A percentile compares a stretch with the other conserved stretches of the same genome.
Evolutionary conservation across 352 stramenopile species (phyloP).

Genomic region (Globisporangium spinosum): DNA sequence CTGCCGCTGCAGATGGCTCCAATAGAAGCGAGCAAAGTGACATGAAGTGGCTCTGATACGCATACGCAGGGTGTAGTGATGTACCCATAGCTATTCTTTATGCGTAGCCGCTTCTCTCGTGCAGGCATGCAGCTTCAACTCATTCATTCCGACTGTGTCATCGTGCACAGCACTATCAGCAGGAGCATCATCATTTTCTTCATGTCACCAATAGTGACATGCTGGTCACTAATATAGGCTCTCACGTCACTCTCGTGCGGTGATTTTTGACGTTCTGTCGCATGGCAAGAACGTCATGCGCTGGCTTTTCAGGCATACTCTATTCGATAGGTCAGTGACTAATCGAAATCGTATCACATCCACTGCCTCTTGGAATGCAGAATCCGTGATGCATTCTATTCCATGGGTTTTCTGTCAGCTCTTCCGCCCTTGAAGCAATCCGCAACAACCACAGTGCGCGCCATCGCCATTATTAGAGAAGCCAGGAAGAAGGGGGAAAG

Average conservation of each 20-base stretch:
- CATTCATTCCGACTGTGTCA: too few species aligned
- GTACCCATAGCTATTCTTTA: neutral
- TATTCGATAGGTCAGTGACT: neutral
- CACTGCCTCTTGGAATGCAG: neutral
- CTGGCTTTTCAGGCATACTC: neutral
- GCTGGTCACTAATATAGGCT: neutral
- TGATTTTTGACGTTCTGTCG: neutral
- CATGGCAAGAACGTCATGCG: neutral
- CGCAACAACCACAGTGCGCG: neutral
- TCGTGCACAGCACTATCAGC: too few species aligned
- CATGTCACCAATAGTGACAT: too few species aligned
- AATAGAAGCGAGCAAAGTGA: neutral
- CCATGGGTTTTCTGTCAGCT: neutral
- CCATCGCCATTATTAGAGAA: neutral
- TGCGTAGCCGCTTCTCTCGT: neutral
- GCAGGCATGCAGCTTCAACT: neutral
- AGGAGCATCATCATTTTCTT: too few species aligned
- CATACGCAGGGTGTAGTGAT: neutral
- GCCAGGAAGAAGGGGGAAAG: neutral
- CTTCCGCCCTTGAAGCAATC: conserved; percentile 2
- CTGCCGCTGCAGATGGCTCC: conserved; percentile 5
- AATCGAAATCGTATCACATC: neutral
- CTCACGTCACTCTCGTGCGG: neutral
- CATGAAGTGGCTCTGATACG: neutral
- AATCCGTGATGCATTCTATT: neutral